Conservation (phyloP, 2,329 filamentous ascomycete species). For the Sclerotinia nivalis region DNA sequence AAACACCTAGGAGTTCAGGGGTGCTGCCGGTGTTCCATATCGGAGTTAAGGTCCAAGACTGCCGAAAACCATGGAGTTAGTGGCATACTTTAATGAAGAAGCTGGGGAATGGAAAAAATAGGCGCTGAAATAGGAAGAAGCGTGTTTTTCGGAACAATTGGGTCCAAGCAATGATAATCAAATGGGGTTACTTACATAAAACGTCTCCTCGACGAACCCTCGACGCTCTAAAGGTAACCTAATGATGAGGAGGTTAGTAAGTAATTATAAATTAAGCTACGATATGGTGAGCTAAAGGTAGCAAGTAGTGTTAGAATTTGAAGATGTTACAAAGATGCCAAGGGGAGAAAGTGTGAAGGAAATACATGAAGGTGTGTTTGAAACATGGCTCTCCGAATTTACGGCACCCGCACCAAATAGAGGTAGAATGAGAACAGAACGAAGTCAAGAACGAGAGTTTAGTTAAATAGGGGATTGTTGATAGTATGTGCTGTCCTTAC, state of each 20-base stretch:
- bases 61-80: background rate
- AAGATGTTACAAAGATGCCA: background rate
- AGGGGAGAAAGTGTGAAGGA: background rate
- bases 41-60: conserved; percentile 75
- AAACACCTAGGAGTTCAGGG: conserved; percentile 71
- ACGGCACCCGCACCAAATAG: background rate
- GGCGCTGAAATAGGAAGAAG: background rate
- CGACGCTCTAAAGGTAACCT: conserved; percentile 66
- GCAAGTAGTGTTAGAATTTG: background rate
- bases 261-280: background rate
- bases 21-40: conserved; percentile 63
- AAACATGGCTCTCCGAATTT: background rate
- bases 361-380: background rate
- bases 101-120: background rate
- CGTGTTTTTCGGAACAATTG: too few relatives aligned
- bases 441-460: too few relatives aligned
- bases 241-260: background rate
- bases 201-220: conserved; percentile 71
- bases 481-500: conserved; percentile 2
- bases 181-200: conserved; percentile 51
- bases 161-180: too few relatives aligned
- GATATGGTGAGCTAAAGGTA: background rate
- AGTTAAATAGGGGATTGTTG: background rate
- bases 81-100: background rate
- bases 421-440: background rate